phyloP scores from a whole-genome alignment of 1,284 basidiomycete genomes.

The Gymnopus androsaceus region DNA sequence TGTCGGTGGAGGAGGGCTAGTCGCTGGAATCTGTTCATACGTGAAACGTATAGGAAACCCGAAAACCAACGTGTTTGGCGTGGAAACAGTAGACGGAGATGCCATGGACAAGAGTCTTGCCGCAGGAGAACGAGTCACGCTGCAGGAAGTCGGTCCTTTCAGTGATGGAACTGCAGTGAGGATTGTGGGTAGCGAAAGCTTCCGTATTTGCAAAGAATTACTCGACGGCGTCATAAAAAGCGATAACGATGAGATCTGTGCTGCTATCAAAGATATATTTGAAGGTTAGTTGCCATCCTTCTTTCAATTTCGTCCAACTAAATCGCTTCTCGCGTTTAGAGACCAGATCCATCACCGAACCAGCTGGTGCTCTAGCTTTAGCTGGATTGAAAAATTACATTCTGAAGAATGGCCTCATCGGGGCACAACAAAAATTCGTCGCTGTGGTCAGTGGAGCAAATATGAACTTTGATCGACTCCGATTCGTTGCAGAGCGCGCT shows the following conservation, averaged over 20 bases:
- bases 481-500: conserved; percentile 97
- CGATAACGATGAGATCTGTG: conserved; percentile 96
- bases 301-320: conserved; percentile 4
- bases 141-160: conserved; percentile 94
- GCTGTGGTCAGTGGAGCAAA: conserved; percentile 95
- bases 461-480: conserved; percentile 96
- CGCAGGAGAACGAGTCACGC: conserved; percentile 77
- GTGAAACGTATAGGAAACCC: conserved; percentile 93
- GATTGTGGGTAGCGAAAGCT: conserved; percentile 93
- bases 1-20: conserved; percentile 92
- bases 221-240: conserved; percentile 88
- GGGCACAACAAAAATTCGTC: conserved; percentile 86
- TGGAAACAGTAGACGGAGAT: conserved; percentile 96
- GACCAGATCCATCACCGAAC: conserved; percentile 93
- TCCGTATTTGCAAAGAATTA: conserved; percentile 85
- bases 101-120: conserved; percentile 85
- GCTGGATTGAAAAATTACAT: conserved; percentile 94
- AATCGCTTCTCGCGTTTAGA: conserved; percentile 55
- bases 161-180: conserved; percentile 99
- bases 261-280: conserved; percentile 98
- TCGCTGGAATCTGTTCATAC: conserved; percentile 89
- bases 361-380: conserved; percentile 92
- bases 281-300: conserved; percentile 70
- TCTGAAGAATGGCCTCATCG: conserved; percentile 76
- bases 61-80: conserved; percentile 81